Evolutionary conservation across 2,329 filamentous ascomycete genomes (phyloP), one percentile per base, ranked within the genome.

Genomic region (Aspergillus calidoustus): DNA sequence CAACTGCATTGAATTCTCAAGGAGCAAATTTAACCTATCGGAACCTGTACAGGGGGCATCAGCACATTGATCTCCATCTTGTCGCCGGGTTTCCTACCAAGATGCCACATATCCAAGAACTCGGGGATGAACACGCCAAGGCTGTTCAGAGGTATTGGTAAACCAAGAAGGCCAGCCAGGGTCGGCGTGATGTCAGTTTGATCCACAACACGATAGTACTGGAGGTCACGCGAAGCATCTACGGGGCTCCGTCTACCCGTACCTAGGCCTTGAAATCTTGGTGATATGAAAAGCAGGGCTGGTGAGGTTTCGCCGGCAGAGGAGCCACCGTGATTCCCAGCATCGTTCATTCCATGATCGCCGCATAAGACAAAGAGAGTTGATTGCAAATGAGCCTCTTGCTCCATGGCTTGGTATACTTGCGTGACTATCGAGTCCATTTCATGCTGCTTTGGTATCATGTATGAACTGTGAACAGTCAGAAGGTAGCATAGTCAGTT

Each of bases 271-370:
- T 85, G 86, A 48, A 97, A 82, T 71, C 92, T 95, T 0, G 94
- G 93, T 2, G 93, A 95, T 66, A 96, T 86, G 75, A 99, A 98
- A 22, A 97, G 86, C 9, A 99, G 80, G 17, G 95, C 95, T 0
- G 95, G 90, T 0, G 94, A 97, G 1, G 95, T 98, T 80, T 99
- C 95, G 48, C 95, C 94, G 1, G 92, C 87, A 0, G 93, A 93
- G 9, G 94, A 97, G 44, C 94, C 95, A 31, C 95, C 95, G 74
- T 99, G 95, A 68, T 98, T 98, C 2, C 95, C 95, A 22, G 92
- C 95, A 69, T 98, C 94, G 69, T 98, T 99, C 95, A 99, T 99
- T n/a, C 95, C 95, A 74, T 99, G 95, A 71, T 99, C 96, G 59
- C 95, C 95, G 60, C 90, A 92, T 7, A 99, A 79, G 3, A 99